phyloP scores from a whole-genome alignment of 371 early-diverging fungal genomes.

The Mucor plumbeus region DNA sequence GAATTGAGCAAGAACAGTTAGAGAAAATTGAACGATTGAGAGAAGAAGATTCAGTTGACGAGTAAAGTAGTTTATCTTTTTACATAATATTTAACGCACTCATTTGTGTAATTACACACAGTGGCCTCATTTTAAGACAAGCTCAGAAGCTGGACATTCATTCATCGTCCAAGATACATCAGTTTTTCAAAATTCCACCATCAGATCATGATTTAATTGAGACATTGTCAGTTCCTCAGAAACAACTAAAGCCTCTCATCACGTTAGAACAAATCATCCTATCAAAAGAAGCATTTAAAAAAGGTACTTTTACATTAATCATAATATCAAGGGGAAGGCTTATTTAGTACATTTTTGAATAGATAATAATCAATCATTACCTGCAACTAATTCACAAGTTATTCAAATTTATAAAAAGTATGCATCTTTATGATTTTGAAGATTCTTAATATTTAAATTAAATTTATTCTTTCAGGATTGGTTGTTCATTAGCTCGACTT shows the following conservation, averaged over 20 bases:
- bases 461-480: conserved; percentile 63
- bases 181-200: neutral
- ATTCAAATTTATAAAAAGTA: conserved; percentile 92
- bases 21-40: conserved; percentile 2
- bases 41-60: conserved; percentile 12
- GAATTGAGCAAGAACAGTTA: conserved; percentile 13
- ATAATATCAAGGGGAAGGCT: neutral
- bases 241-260: neutral
- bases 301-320: neutral
- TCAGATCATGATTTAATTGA: neutral
- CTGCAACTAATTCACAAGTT: conserved; percentile 82
- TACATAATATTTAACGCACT: too few species aligned
- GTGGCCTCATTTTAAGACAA: neutral
- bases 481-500: conserved; percentile 84
- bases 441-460: neutral
- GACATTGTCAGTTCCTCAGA: neutral
- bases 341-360: too few species aligned
- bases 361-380: neutral
- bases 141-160: neutral
- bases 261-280: neutral
- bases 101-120: neutral
- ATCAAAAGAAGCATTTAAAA: neutral
- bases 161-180: neutral
- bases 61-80: neutral
- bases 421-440: neutral